phyloP scores from a whole-genome alignment of 1,284 basidiomycete species.

The Ganoderma boninense region DNA sequence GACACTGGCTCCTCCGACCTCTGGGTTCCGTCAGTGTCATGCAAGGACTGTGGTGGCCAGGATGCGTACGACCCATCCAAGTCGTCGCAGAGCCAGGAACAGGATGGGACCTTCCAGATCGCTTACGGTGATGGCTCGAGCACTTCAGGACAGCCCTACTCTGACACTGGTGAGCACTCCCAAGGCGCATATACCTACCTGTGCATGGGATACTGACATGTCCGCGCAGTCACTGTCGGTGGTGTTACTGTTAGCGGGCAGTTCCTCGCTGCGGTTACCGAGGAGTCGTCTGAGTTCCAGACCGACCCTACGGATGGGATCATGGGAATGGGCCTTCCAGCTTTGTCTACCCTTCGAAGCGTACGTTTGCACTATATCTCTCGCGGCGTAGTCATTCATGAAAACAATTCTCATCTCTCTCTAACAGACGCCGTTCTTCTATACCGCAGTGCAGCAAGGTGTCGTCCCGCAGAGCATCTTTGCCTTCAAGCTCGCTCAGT shows the following conservation, averaged over 20 bases:
- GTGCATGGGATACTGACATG: not conserved
- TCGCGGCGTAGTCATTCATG: conserved; percentile 46
- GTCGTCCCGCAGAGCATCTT: conserved; percentile 53
- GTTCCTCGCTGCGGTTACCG: conserved; percentile 31
- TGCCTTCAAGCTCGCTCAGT: conserved; percentile 58
- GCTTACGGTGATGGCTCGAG: conserved; percentile 63
- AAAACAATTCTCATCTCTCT: not conserved
- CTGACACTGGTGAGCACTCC: conserved; percentile 50
- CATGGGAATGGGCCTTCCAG: conserved; percentile 37
- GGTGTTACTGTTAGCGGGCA: conserved; percentile 36
- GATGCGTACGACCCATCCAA: conserved; percentile 42
- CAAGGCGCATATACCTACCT: not conserved
- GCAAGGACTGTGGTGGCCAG: conserved; percentile 29
- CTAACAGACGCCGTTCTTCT: conserved; percentile 50
- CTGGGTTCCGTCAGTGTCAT: conserved; percentile 36
- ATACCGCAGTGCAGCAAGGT: conserved; percentile 51
- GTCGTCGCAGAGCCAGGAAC: conserved; percentile 47
- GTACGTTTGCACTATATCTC: conserved; percentile 39
- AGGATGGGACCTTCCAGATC: conserved; percentile 50
- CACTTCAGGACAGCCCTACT: conserved; percentile 58
- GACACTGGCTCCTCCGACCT: conserved; percentile 41
- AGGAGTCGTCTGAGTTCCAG: conserved; percentile 26
- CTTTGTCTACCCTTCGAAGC: conserved; percentile 28
- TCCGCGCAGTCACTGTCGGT: conserved; percentile 20
- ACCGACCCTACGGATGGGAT: conserved; percentile 34